These are phyloP conservation scores for Pythium rhizo-oryzae DNA, from an alignment of 352 stramenopile genomes.

Conservation along the genomic window DNA sequence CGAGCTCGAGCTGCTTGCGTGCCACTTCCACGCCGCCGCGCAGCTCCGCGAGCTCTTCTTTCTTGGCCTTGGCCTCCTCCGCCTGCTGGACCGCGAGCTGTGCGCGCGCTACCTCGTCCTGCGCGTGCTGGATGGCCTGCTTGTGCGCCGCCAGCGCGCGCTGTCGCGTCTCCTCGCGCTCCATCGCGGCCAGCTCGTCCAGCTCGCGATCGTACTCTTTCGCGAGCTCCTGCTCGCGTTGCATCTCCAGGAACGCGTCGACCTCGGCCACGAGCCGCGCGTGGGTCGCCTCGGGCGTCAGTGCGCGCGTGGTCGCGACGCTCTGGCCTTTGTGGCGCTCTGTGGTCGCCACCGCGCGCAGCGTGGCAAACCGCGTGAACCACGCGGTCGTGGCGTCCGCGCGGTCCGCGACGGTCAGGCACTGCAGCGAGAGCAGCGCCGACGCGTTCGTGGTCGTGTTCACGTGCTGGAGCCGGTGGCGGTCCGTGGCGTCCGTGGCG, in stretches of 20 bases:
- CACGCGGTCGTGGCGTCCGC: constrained; percentile 39
- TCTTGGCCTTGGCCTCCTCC: constrained; percentile 78
- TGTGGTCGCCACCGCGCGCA: constrained; percentile 38
- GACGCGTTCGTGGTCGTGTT: constrained; percentile 47
- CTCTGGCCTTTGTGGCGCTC: constrained; percentile 9
- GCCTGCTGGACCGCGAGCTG: constrained; percentile 50
- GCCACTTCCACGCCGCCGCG: constrained; percentile 38
- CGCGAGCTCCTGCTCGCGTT: constrained; percentile 19
- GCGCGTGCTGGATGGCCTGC: constrained; percentile 36
- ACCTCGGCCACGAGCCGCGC: constrained; percentile 39
- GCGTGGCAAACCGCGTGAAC: constrained; percentile 54
- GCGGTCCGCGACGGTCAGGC: constrained; percentile 33
- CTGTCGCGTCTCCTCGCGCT: constrained; percentile 46
- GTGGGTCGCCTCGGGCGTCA: constrained; percentile 38
- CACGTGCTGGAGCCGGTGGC: constrained; percentile 55
- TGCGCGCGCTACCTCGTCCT: constrained; percentile 38
- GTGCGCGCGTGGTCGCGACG: constrained; percentile 14
- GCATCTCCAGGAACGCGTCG: constrained; percentile 34
- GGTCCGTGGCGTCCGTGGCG: constrained; percentile 44
- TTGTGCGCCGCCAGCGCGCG: constrained; percentile 39
- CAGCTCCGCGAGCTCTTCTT: constrained; percentile 68
- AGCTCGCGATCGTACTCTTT: constrained; percentile 29
- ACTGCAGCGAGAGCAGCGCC: constrained; percentile 63
- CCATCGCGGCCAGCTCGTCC: constrained; percentile 33
- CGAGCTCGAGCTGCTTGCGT: constrained; percentile 29